These are phyloP conservation scores for Gossypium trilobum DNA, from an alignment of 441 rosid genomes.

Conservation along the genomic window DNA sequence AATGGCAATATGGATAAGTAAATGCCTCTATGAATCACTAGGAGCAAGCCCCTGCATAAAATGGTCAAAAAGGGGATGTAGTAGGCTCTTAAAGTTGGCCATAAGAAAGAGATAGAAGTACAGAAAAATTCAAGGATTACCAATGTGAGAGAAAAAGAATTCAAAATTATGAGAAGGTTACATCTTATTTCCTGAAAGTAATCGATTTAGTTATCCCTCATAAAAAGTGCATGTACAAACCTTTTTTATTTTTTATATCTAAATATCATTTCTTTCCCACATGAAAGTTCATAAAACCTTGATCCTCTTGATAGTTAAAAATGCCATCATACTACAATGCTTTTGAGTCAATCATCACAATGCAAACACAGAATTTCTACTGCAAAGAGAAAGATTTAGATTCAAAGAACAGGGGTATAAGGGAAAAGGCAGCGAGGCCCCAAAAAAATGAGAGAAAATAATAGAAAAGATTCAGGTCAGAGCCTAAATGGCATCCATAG, in stretches of 20 bases:
- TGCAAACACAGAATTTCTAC: neutral
- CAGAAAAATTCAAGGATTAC: neutral
- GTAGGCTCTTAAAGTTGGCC: neutral
- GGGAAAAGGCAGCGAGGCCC: neutral
- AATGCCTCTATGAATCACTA: conserved; percentile 13
- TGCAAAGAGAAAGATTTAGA: neutral
- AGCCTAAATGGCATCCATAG: neutral
- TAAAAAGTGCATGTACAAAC: neutral
- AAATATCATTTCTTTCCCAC: neutral
- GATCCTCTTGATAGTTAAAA: neutral
- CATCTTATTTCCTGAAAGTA: neutral
- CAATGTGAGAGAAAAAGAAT: neutral
- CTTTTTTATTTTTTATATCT: neutral
- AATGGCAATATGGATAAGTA: conserved; percentile 1
- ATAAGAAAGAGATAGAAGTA: neutral
- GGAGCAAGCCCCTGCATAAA: conserved; percentile 30
- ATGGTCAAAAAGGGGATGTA: neutral
- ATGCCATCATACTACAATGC: neutral
- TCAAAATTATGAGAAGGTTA: neutral
- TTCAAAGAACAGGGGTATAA: neutral
- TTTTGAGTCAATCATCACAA: neutral
- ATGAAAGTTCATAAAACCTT: neutral
- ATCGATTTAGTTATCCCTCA: neutral
- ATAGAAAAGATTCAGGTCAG: neutral
- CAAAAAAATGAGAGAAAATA: neutral